A percentile compares a stretch with the other conserved stretches of the same genome.
phyloP scores from a whole-genome alignment of 768 basidiomycete species.

The Suillus sp. region DNA sequence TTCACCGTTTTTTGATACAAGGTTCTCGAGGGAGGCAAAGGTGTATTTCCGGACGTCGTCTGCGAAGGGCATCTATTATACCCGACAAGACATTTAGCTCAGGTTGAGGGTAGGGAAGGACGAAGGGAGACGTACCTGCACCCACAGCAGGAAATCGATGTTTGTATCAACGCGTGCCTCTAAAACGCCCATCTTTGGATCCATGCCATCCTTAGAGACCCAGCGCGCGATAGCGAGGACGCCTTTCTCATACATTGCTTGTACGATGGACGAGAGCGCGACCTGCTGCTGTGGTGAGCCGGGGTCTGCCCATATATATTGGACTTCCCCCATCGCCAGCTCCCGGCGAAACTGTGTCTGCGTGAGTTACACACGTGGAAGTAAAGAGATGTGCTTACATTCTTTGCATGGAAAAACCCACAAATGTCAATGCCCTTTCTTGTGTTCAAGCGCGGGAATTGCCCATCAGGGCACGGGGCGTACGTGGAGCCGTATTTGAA shows the following conservation, averaged over 20 bases:
- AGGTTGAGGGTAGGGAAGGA: background rate
- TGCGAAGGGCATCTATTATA: constrained; percentile 86
- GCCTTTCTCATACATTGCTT: constrained; percentile 70
- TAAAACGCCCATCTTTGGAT: constrained; percentile 86
- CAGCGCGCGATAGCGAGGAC: constrained; percentile 82
- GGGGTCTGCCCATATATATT: constrained; percentile 82
- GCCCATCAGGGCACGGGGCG: constrained; percentile 83
- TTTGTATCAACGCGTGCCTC: constrained; percentile 61
- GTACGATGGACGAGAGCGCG: constrained; percentile 82
- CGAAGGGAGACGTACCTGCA: constrained; percentile 54
- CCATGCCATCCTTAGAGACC: constrained; percentile 70
- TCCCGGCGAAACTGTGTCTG: constrained; percentile 75
- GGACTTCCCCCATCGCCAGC: constrained; percentile 79
- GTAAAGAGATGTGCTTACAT: constrained; percentile 45
- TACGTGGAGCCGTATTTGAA: constrained; percentile 92
- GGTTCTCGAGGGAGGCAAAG: constrained; percentile 77
- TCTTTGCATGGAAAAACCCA: constrained; percentile 72
- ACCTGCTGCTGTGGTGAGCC: constrained; percentile 69
- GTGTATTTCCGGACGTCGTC: constrained; percentile 90
- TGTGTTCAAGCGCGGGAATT: constrained; percentile 73
- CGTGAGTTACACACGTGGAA: constrained; percentile 7
- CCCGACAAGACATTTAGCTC: background rate
- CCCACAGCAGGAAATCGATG: constrained; percentile 83
- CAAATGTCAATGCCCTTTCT: constrained; percentile 86
- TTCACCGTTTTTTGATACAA: constrained; percentile 78